Percentiles rank a stretch among this genome's conserved stretches.
These are phyloP conservation scores for Penicillium sp. DNA, from an alignment of 2,329 filamentous ascomycete species.

Conservation along the genomic window DNA sequence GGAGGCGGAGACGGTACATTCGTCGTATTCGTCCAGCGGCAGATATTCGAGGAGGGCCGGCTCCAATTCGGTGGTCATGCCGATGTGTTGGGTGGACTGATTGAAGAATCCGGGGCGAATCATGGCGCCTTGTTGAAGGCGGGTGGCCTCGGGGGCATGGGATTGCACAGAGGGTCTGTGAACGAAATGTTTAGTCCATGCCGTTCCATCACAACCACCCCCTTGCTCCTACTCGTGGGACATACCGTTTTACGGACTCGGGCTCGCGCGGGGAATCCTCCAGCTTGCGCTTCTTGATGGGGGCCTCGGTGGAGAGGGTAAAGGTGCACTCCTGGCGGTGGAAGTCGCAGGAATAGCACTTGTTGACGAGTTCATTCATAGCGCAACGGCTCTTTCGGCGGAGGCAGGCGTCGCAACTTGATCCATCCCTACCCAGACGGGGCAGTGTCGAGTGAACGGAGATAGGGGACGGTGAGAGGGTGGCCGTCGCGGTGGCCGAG, in stretches of 20 bases:
- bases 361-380: conserved; percentile 49
- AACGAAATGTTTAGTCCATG: background rate
- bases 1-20: conserved; percentile 40
- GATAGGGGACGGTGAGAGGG: conserved; percentile 30
- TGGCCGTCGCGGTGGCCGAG: conserved; percentile 25
- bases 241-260: conserved; percentile 44
- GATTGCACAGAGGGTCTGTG: conserved; percentile 31
- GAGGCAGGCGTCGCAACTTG: conserved; percentile 48
- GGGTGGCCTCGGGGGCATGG: conserved; percentile 12
- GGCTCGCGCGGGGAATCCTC: conserved; percentile 34
- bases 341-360: conserved; percentile 51
- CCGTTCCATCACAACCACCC: background rate
- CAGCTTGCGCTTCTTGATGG: conserved; percentile 46
- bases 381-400: conserved; percentile 48
- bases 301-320: conserved; percentile 33
- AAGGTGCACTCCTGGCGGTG: conserved; percentile 51
- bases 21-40: conserved; percentile 45
- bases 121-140: conserved; percentile 22
- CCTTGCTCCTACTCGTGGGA: background rate
- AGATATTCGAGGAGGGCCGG: conserved; percentile 45
- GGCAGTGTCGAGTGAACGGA: conserved; percentile 29
- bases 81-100: conserved; percentile 47
- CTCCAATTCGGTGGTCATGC: conserved; percentile 48
- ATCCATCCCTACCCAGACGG: conserved; percentile 40
- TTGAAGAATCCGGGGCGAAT: conserved; percentile 40